A percentile compares a stretch with the other conserved stretches of the same genome.
These are phyloP conservation scores for Venturia pyrina DNA, from an alignment of 2,329 filamentous ascomycete genomes.

Conservation along the genomic window DNA sequence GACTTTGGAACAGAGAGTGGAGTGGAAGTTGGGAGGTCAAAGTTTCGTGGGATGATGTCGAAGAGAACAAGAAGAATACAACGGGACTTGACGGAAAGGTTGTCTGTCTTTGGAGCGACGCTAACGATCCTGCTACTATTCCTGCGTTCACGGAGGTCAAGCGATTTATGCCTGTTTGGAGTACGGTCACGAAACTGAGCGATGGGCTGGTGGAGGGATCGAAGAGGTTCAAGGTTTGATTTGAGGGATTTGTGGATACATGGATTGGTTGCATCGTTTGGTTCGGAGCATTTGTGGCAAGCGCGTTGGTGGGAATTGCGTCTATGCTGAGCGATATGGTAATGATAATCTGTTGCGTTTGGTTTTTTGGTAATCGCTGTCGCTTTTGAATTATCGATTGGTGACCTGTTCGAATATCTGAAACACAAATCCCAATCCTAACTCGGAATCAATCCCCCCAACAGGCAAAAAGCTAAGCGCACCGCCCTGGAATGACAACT, in stretches of 20 bases:
- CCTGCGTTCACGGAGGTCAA: constrained; percentile 75
- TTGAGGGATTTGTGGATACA: neutral
- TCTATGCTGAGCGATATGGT: neutral
- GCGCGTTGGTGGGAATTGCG: neutral
- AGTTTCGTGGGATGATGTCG: constrained; percentile 49
- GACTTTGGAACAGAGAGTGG: constrained; percentile 78
- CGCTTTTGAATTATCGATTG: too few species aligned
- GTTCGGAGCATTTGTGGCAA: neutral
- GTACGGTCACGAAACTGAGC: constrained; percentile 60
- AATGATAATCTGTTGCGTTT: neutral
- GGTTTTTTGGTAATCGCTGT: neutral
- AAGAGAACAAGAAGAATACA: constrained; percentile 15
- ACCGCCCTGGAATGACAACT: too few species aligned
- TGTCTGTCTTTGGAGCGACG: constrained; percentile 81
- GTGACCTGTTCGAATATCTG: too few species aligned
- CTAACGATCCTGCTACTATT: constrained; percentile 59
- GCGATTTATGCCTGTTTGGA: constrained; percentile 71
- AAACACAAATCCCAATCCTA: too few species aligned
- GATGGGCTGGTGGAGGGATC: constrained; percentile 76
- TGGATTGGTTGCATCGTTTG: neutral
- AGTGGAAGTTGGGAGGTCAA: constrained; percentile 62
- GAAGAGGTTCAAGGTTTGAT: constrained; percentile 53
- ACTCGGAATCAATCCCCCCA: too few species aligned
- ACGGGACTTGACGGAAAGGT: constrained; percentile 51
- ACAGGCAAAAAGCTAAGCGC: too few species aligned